Evolutionary conservation across 495 filamentous ascomycete genomes (phyloP).

Genomic region (Penicillium maclennaniae): DNA sequence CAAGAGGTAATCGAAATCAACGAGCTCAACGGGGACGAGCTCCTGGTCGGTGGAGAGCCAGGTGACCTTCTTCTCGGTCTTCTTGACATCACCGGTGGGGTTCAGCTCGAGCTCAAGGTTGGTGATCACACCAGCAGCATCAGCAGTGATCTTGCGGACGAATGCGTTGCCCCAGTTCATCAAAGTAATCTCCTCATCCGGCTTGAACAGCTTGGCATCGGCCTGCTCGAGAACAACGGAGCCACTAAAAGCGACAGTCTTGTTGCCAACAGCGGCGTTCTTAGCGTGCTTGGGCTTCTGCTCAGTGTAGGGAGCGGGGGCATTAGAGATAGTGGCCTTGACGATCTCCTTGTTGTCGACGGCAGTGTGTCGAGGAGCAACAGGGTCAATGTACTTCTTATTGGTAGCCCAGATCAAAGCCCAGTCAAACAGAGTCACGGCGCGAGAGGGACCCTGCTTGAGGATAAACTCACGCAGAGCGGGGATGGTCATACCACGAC

Average conservation of each 20-base stretch:
- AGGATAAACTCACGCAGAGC: slow-evolving; percentile 89
- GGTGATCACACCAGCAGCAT: slow-evolving; percentile 55
- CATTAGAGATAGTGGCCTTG: slow-evolving; percentile 64
- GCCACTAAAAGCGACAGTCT: slow-evolving; percentile 74
- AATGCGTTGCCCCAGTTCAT: slow-evolving; percentile 97
- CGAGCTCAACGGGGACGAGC: slow-evolving; percentile 75
- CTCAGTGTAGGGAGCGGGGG: slow-evolving; percentile 60
- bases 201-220: slow-evolving; percentile 75
- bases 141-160: slow-evolving; percentile 66
- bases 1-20: slow-evolving; percentile 88
- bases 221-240: slow-evolving; percentile 78
- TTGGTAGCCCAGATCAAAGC: slow-evolving; percentile 88
- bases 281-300: slow-evolving; percentile 84
- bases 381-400: slow-evolving; percentile 91
- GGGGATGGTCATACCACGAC: slow-evolving; percentile 87
- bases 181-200: slow-evolving; percentile 87
- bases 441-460: slow-evolving; percentile 85
- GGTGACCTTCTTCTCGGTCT: slow-evolving; percentile 92
- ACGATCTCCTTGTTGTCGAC: slow-evolving; percentile 64
- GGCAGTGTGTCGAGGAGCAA: slow-evolving; percentile 80
- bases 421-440: slow-evolving; percentile 91
- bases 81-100: slow-evolving; percentile 83
- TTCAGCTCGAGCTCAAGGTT: slow-evolving; percentile 73
- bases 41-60: slow-evolving; percentile 79
- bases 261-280: slow-evolving; percentile 76